phyloP scores from a whole-genome alignment of 306 rosid species.

The Castanopsis chinensis region DNA sequence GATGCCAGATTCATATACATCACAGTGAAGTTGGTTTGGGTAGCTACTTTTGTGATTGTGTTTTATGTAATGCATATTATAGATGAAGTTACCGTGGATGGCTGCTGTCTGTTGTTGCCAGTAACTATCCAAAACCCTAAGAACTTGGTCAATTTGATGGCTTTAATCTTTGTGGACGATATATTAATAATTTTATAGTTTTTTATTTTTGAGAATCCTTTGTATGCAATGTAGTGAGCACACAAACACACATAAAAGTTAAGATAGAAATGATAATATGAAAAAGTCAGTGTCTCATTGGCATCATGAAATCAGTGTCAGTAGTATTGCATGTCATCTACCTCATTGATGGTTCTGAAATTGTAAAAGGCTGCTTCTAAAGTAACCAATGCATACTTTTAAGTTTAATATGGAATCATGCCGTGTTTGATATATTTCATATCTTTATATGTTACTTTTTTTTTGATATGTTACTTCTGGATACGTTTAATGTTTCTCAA shows the following conservation, averaged over 20 bases:
- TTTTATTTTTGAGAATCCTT: not conserved
- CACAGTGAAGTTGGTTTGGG: not conserved
- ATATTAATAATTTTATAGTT: not conserved
- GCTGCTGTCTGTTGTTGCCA: not conserved
- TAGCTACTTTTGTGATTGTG: not conserved
- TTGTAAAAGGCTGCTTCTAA: not conserved
- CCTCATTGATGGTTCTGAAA: not conserved
- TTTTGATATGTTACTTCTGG: not conserved
- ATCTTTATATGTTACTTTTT: not conserved
- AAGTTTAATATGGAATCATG: not conserved
- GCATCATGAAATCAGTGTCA: not conserved
- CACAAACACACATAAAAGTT: not conserved
- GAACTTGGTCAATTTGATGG: not conserved
- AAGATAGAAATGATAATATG: not conserved
- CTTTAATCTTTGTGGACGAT: not conserved
- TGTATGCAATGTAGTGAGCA: not conserved
- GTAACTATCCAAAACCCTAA: not conserved
- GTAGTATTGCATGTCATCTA: not conserved
- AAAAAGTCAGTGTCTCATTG: not conserved
- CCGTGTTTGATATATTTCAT: not conserved
- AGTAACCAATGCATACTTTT: conserved; percentile 1
- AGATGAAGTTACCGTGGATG: not conserved
- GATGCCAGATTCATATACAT: not conserved
- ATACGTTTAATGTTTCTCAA: not conserved
- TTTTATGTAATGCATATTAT: not conserved